Percentiles rank a stretch among this genome's conserved stretches.
These are phyloP conservation scores for Teratosphaeria epicoccoides DNA, from an alignment of 2,329 filamentous ascomycete species.

Conservation along the genomic window DNA sequence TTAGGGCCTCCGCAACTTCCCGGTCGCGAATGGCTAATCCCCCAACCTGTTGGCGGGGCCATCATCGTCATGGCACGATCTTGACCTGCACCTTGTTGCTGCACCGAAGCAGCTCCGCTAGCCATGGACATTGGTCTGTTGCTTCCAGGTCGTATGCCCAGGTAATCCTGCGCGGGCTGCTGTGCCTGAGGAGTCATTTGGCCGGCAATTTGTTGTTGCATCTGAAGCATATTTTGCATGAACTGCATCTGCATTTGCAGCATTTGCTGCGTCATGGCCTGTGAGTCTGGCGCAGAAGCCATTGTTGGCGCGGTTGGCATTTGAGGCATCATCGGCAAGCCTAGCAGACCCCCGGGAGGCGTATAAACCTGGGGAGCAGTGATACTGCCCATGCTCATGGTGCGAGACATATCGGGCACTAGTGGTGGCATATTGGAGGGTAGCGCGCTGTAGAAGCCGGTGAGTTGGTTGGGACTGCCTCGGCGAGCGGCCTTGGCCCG, in stretches of 20 bases:
- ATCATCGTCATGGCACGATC: conserved; percentile 72
- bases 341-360: conserved; percentile 18
- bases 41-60: conserved; percentile 43
- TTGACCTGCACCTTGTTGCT: conserved; percentile 19
- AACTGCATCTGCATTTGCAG: conserved; percentile 31
- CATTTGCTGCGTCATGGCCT: conserved; percentile 28
- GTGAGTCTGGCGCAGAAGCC: conserved; percentile 13
- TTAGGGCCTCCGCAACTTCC: conserved; percentile 7
- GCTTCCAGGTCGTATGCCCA: conserved; percentile 9
- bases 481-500: conserved; percentile 65
- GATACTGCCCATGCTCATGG: conserved; percentile 26
- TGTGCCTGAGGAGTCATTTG: conserved; percentile 8
- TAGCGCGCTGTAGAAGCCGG: conserved; percentile 18
- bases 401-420: conserved; percentile 18
- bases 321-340: conserved; percentile 17
- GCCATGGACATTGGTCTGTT: conserved; percentile 37
- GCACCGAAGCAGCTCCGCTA: conserved; percentile 19
- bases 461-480: conserved; percentile 57
- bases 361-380: conserved; percentile 17
- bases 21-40: conserved; percentile 1
- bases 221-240: conserved; percentile 30
- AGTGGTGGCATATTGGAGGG: conserved; percentile 22
- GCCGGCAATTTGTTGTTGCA: conserved; percentile 25
- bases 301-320: conserved; percentile 16
- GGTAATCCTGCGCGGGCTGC: conserved; percentile 14